These are phyloP conservation scores for Candida ovalis DNA, from an alignment of 805 yeast genomes.

Conservation along the genomic window DNA sequence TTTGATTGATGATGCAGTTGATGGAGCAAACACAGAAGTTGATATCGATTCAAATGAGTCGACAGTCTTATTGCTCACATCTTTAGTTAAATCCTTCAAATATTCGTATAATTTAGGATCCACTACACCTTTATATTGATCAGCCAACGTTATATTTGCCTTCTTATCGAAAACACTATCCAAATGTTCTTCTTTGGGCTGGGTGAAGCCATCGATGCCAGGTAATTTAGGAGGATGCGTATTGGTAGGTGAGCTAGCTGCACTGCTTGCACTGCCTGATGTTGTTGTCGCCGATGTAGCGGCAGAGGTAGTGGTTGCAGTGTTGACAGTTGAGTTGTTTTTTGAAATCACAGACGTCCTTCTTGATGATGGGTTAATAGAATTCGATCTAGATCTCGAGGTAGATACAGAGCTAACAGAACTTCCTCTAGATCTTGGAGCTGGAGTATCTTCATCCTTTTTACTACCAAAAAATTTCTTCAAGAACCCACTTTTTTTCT, in stretches of 20 bases:
- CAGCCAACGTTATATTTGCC: conserved; percentile 14
- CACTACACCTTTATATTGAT: conserved; percentile 27
- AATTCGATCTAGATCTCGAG: background rate
- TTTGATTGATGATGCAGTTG: conserved; percentile 23
- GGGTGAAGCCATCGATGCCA: conserved; percentile 11
- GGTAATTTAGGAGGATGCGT: background rate
- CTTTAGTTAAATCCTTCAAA: conserved; percentile 30
- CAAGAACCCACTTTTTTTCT: conserved; percentile 17
- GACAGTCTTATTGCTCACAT: background rate
- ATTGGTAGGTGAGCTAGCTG: background rate
- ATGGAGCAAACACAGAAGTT: conserved; percentile 22
- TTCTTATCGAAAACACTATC: conserved; percentile 6
- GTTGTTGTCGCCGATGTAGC: too few species aligned
- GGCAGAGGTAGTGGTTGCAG: background rate
- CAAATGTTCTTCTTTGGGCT: conserved; percentile 6
- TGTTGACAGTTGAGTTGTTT: background rate
- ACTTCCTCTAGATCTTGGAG: conserved; percentile 7
- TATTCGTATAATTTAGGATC: conserved; percentile 48
- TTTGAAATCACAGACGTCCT: background rate
- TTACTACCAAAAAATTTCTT: conserved; percentile 21
- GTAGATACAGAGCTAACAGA: conserved; percentile 4
- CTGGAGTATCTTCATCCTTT: conserved; percentile 8
- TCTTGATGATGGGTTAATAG: background rate
- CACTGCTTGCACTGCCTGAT: background rate
- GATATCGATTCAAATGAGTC: background rate